Conservation (phyloP, 768 basidiomycete species). For the Sarcodon aspratus region DNA sequence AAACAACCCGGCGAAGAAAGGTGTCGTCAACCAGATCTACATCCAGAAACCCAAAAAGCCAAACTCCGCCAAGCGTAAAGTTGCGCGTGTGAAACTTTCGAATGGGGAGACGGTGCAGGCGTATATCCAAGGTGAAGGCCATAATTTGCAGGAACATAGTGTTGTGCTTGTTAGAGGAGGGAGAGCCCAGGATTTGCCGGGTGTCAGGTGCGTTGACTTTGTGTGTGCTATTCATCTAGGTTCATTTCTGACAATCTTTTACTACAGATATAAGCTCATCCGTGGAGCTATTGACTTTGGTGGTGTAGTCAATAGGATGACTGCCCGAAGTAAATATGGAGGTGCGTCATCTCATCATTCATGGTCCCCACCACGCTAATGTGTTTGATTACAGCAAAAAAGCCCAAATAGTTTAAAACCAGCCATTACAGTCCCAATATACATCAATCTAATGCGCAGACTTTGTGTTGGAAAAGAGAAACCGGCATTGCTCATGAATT, state of each 20-base stretch:
- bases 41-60: conserved; percentile 92
- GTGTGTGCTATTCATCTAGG: neutral
- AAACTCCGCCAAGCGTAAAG: conserved; percentile 96
- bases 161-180: conserved; percentile 94
- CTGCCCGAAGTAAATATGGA: conserved; percentile 85
- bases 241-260: neutral
- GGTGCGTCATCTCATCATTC: conserved; percentile 32
- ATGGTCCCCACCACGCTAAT: conserved; percentile 3
- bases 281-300: conserved; percentile 88
- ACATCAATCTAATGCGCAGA: no score
- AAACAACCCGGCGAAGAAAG: conserved; percentile 78
- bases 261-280: conserved; percentile 81
- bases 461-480: no score
- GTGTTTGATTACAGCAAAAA: conserved; percentile 49
- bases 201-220: conserved; percentile 63
- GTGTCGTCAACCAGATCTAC: conserved; percentile 75
- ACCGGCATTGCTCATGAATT: no score
- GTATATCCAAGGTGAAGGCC: conserved; percentile 95
- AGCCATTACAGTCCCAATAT: no score
- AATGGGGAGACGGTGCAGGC: conserved; percentile 86
- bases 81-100: conserved; percentile 85
- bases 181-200: conserved; percentile 93
- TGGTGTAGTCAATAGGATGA: conserved; percentile 76
- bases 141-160: conserved; percentile 95
- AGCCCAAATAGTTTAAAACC: conserved; percentile 55